Evolutionary conservation across 2,329 filamentous ascomycete species (phyloP).

Genomic region (Aquanectria penicillioides): DNA sequence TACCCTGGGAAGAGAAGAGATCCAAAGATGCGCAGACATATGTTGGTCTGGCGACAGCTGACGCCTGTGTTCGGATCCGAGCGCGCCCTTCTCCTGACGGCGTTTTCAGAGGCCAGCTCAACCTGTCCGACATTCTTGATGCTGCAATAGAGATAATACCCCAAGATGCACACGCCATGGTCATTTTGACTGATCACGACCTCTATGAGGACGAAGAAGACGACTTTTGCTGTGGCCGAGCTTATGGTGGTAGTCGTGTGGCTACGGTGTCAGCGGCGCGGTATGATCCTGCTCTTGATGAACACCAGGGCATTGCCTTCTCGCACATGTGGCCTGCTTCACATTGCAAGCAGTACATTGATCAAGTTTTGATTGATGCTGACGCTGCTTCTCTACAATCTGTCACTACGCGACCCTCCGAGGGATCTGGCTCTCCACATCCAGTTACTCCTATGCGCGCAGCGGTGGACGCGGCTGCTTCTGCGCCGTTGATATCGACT

Average conservation of each 20-base stretch:
- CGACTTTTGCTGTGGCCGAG: constrained; percentile 72
- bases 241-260: constrained; percentile 71
- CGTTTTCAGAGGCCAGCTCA: not conserved
- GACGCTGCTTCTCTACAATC: too few relatives aligned
- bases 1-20: not conserved
- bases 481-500: constrained; percentile 24
- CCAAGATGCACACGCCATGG: constrained; percentile 65
- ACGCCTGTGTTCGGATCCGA: not conserved
- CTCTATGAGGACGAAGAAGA: constrained; percentile 74
- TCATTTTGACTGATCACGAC: constrained; percentile 68
- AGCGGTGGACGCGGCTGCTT: constrained; percentile 46
- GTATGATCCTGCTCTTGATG: constrained; percentile 65
- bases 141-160: constrained; percentile 51
- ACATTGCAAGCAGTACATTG: constrained; percentile 66
- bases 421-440: not conserved
- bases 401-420: constrained; percentile 36
- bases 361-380: constrained; percentile 45
- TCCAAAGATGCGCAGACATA: not conserved
- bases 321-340: constrained; percentile 71
- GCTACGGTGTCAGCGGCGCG: constrained; percentile 69
- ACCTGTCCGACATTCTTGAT: not conserved
- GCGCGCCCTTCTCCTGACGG: not conserved
- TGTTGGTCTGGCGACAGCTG: not conserved
- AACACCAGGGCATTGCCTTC: constrained; percentile 50
- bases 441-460: not conserved